Evolutionary conservation across 805 yeast species (phyloP), one percentile per base, ranked within the genome.

Genomic region (Komagataella kurtzmanii): DNA sequence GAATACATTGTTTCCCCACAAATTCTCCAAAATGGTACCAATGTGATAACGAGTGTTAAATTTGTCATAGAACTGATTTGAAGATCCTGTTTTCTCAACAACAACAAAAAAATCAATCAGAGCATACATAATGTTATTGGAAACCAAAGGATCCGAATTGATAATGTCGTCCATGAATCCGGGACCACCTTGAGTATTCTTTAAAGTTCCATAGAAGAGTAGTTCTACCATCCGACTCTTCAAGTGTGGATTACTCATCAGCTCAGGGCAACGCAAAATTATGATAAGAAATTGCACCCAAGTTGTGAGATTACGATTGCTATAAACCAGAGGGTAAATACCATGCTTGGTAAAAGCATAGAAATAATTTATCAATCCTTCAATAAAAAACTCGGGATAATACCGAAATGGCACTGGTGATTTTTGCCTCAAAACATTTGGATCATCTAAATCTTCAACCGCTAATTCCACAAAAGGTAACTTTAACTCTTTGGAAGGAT

Each of bases 71-170:
- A 91, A 93, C 66, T 93, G 98, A 0, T 95, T 81, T 6, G 91
- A 83, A 1, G 97, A 85, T 7, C 99, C 99, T 0, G 99, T 93
- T 61, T 87, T 89, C 65, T 93, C 99, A 50, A 91, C 90, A 74
- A 87, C 88, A 43, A 93, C 96, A 65, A 91, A 93, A 55, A 89
- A 85, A 59, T 88, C 95, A 66, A 93, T 75, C 52, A 93, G 73
- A 0, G 96, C 85, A 60, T 87, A 89, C 53, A 93, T 70, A 55
- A 93, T 63, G 63, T 89, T 80, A 44, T 81, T 71, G 30, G 70
- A 67, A 2, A 88, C 83, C 19, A 84, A 59, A 51, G 76, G 74
- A 59, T 88, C 81, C 8, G 79, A 69, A 58, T 76, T 81, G 65
- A 88, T 81, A 6, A 83, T 72, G 5, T 74, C 73, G 55, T 81